phyloP scores from a whole-genome alignment of 306 rosid genomes.

The Glycine tomentella region DNA sequence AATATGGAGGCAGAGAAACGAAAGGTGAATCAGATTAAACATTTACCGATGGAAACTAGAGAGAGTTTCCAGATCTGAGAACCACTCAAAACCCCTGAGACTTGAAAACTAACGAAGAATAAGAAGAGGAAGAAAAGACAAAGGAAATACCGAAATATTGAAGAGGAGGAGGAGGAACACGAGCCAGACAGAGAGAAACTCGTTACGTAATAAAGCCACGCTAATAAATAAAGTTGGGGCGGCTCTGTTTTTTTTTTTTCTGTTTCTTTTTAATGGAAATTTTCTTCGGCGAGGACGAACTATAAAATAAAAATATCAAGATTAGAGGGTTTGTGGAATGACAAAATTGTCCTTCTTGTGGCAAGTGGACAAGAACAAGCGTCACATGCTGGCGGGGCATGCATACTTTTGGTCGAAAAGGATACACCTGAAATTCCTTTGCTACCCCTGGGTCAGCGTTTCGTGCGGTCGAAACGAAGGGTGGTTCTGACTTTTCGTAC shows the following conservation, averaged over 20 bases:
- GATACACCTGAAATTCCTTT: not conserved
- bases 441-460: constrained; percentile 5
- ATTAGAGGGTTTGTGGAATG: not conserved
- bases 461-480: not conserved
- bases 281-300: too few species aligned
- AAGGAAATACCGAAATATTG: not conserved
- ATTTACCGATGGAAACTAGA: not conserved
- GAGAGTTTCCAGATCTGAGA: constrained; percentile 47
- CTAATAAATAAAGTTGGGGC: constrained; percentile 47
- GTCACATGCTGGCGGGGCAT: constrained; percentile 48
- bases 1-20: not conserved
- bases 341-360: constrained; percentile 32
- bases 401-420: constrained; percentile 49
- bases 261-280: not conserved
- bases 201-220: constrained; percentile 33
- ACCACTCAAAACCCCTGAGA: constrained; percentile 10
- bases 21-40: constrained; percentile 10
- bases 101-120: constrained; percentile 7
- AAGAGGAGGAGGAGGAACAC: constrained; percentile 26
- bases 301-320: constrained; percentile 33
- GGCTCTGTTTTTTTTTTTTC: constrained; percentile 37
- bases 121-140: constrained; percentile 1
- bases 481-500: constrained; percentile 8
- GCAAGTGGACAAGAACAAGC: constrained; percentile 36
- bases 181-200: constrained; percentile 10